phyloP scores from a whole-genome alignment of 1,139 yeast genomes.

The Yamadazyma oceani region DNA sequence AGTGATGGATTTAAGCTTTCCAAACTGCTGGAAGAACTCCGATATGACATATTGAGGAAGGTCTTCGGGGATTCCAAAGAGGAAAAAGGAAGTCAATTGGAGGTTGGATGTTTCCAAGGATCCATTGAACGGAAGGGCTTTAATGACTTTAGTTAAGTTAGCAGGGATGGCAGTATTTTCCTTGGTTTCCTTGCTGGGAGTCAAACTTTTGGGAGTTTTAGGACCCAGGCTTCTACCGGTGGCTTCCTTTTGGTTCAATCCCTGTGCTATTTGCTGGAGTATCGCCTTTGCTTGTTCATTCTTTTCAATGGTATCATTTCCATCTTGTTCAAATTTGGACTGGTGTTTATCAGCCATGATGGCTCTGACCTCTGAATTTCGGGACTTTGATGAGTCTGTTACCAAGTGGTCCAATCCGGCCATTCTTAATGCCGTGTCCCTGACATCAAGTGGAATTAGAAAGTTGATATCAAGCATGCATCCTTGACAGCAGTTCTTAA shows the following conservation, averaged over 20 bases:
- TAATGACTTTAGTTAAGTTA: conserved; percentile 50
- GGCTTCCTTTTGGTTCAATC: conserved; percentile 5
- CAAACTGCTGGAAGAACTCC: conserved; percentile 46
- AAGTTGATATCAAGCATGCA: conserved; percentile 82
- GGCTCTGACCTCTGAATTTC: conserved; percentile 44
- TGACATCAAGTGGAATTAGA: conserved; percentile 71
- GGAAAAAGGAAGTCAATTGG: conserved; percentile 53
- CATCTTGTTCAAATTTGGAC: conserved; percentile 40
- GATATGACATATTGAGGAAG: conserved; percentile 62
- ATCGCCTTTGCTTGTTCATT: conserved; percentile 13
- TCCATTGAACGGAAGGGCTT: conserved; percentile 64
- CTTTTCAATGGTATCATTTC: conserved; percentile 14
- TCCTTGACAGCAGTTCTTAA: conserved; percentile 81
- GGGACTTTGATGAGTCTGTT: conserved; percentile 8
- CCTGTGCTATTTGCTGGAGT: conserved; percentile 11
- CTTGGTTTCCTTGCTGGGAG: conserved; percentile 6
- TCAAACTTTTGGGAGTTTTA: no score
- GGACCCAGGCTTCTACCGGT: no score
- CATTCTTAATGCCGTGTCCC: conserved; percentile 81
- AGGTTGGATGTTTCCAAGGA: conserved; percentile 38
- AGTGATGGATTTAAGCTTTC: conserved; percentile 48
- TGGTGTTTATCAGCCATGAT: conserved; percentile 40
- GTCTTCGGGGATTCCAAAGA: conserved; percentile 71
- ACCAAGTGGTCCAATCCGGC: conserved; percentile 51
- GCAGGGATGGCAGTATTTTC: conserved; percentile 15